Evolutionary conservation across 1,284 basidiomycete species (phyloP), one percentile per base, ranked within the genome.

Genomic region (Cystobasidiaceae sp.): DNA sequence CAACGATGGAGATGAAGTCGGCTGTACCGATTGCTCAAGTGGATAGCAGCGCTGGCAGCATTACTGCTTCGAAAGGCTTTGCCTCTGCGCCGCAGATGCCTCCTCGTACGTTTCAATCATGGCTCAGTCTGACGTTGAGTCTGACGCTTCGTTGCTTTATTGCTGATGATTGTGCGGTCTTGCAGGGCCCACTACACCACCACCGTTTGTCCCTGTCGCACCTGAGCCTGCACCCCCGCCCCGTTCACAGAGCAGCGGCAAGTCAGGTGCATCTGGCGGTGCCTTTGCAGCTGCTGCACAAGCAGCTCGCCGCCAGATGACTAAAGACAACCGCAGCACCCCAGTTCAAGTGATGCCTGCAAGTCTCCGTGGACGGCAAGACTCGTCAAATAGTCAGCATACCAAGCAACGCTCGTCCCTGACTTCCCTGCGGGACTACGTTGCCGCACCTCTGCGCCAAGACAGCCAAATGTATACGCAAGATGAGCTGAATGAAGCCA

Each of bases 221-320:
- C n/a, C n/a, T n/a, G n/a, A n/a, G n/a, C n/a, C n/a, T n/a, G n/a
- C 48, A 37, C 25, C 4, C 41, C 32, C 11, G 51, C 27, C 51
- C 51, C 9, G 27, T 39, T n/a, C 51, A 27, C 7, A 34, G 51
- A n/a, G 28, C 33, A 39, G 34, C 51, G 21, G 15, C 51, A 44
- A 44, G 39, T 25, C 37, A 44, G 30, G 41, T 25, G 30, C 30
- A 21, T 27, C 45, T 7, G 48, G 60, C 21, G 61, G 61, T 7
- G n/a, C 41, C 30, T 64, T 64, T 39, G 61, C 61, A 3, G 43
- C 46, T 23, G 61, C 61, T 8, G 51, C 52, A 4, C 17, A 37
- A 11, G 61, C 61, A n/a, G 52, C 61, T 17, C 61, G 61, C 19
- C 27, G 61, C 0, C 51, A 64, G 39, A 64, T 56, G 33, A 56